Conservation (phyloP, 306 rosid genomes). For the Sphenostylis stenocarpa region DNA sequence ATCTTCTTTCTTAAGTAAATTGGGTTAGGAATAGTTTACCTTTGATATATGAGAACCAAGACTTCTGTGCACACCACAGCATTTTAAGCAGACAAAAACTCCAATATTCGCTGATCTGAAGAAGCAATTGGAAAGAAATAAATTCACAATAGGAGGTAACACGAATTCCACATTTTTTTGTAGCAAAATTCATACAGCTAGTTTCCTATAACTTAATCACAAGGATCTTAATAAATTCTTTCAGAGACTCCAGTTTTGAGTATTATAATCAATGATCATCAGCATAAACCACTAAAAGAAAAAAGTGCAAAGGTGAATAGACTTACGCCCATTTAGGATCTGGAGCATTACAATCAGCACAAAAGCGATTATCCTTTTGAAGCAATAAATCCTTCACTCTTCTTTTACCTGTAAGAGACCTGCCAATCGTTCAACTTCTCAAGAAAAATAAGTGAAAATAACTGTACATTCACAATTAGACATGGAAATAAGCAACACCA, state of each 20-base stretch:
- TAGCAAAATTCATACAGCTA: constrained; percentile 11
- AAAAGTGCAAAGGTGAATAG: background rate
- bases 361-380: constrained; percentile 72
- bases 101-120: constrained; percentile 96
- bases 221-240: constrained; percentile 15
- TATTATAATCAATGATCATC: constrained; percentile 3
- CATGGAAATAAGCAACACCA: constrained; percentile 5
- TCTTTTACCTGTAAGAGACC: constrained; percentile 66
- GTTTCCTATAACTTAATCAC: constrained; percentile 21
- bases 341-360: constrained; percentile 89
- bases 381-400: constrained; percentile 71
- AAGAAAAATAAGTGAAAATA: constrained; percentile 28
- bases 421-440: constrained; percentile 34
- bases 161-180: background rate
- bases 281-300: background rate
- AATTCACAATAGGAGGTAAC: constrained; percentile 6
- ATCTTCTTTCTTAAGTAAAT: background rate
- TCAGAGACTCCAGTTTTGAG: background rate
- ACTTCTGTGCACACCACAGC: constrained; percentile 88
- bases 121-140: constrained; percentile 23
- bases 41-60: constrained; percentile 91
- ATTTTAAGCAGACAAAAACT: constrained; percentile 90
- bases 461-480: constrained; percentile 5
- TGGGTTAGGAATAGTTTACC: constrained; percentile 46
- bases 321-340: constrained; percentile 99